Evolutionary conservation across 768 basidiomycete genomes (phyloP).

Genomic region (Macrocybe gigantea): DNA sequence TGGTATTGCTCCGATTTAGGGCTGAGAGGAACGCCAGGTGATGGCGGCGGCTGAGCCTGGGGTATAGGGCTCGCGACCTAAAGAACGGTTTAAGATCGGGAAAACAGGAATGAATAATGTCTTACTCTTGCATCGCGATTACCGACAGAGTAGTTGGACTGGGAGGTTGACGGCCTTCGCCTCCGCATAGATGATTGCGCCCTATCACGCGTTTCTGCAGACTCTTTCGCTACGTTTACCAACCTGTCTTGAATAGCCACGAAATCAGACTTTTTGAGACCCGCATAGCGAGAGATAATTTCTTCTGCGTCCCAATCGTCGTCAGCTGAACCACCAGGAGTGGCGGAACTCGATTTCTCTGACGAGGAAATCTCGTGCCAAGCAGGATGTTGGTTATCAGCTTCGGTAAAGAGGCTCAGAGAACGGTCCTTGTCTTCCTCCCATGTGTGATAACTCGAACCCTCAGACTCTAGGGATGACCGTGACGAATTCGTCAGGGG

Average conservation of each 20-base stretch:
- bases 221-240: conserved; percentile 51
- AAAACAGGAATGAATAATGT: neutral
- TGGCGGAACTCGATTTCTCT: conserved; percentile 43
- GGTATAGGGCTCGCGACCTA: conserved; percentile 62
- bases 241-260: conserved; percentile 71
- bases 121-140: too few species aligned
- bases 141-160: conserved; percentile 57
- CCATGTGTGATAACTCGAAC: conserved; percentile 84
- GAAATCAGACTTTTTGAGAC: conserved; percentile 68
- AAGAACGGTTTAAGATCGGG: conserved; percentile 6
- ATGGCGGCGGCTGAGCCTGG: conserved; percentile 32
- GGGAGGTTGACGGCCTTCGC: conserved; percentile 77
- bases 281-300: conserved; percentile 57
- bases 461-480: conserved; percentile 73
- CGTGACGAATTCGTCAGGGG: conserved; percentile 70
- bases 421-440: conserved; percentile 49
- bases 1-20: conserved; percentile 25
- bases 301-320: conserved; percentile 61
- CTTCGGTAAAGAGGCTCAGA: conserved; percentile 47
- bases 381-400: conserved; percentile 40
- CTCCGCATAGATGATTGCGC: conserved; percentile 61
- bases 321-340: conserved; percentile 45
- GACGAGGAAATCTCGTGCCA: conserved; percentile 59
- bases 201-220: conserved; percentile 50
- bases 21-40: conserved; percentile 12